Conservation (phyloP, 2,329 filamentous ascomycete species). For the Pseudogymnoascus sp. region DNA sequence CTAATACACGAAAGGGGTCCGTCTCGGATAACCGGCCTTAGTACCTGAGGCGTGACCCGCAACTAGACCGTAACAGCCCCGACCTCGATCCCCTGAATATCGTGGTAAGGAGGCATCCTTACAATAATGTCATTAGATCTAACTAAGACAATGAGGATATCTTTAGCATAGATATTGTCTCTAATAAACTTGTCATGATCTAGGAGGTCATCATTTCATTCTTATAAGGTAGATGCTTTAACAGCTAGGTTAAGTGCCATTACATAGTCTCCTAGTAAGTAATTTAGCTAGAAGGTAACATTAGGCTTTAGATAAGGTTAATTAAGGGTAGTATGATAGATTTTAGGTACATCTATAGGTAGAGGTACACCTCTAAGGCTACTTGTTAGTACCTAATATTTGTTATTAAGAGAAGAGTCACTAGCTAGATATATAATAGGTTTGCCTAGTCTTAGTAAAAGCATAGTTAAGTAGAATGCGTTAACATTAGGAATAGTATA, state of each 20-base stretch:
- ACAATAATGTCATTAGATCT: slow-evolving; percentile 16
- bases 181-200: slow-evolving; percentile 16
- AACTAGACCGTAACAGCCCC: too few relatives aligned
- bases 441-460: slow-evolving; percentile 12
- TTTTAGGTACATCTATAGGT: slow-evolving; percentile 12
- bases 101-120: too few relatives aligned
- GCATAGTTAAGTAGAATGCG: slow-evolving; percentile 11
- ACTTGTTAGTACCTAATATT: slow-evolving; percentile 17
- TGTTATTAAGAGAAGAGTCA: slow-evolving; percentile 17
- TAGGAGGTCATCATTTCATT: slow-evolving; percentile 10
- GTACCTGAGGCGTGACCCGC: too few relatives aligned
- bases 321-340: slow-evolving; percentile 15
- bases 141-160: slow-evolving; percentile 16
- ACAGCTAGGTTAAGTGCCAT: slow-evolving; percentile 15
- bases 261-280: slow-evolving; percentile 13
- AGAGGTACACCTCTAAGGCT: slow-evolving; percentile 13
- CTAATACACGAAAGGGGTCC: too few relatives aligned
- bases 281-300: slow-evolving; percentile 17
- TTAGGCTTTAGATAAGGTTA: slow-evolving; percentile 15
- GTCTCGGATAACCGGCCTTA: too few relatives aligned
- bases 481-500: slow-evolving; percentile 13
- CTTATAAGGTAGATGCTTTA: slow-evolving; percentile 12
- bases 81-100: too few relatives aligned
- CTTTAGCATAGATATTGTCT: slow-evolving; percentile 14
- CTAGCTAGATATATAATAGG: slow-evolving; percentile 16